Conservation (phyloP, 805 yeast species). For the Yamadazyma laniorum region DNA sequence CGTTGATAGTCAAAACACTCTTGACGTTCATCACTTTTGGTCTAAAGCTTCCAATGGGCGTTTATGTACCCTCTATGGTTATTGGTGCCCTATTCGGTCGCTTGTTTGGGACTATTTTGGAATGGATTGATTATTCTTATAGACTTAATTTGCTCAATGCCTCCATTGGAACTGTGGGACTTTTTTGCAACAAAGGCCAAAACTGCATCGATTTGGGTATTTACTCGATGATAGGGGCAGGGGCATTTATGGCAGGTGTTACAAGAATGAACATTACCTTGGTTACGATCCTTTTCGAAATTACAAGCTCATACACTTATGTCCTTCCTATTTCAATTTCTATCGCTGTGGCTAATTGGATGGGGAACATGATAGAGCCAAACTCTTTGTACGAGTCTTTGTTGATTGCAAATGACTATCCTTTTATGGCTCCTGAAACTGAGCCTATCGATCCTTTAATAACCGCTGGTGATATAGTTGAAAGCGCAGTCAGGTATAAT, state of each 20-base stretch:
- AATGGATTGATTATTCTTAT: slow-evolving; percentile 30
- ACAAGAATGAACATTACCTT: slow-evolving; percentile 55
- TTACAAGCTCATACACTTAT: slow-evolving; percentile 55
- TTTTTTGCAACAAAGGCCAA: slow-evolving; percentile 16
- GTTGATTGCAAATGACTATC: slow-evolving; percentile 48
- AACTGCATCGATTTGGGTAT: slow-evolving; percentile 47
- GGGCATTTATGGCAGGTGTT: slow-evolving; percentile 57
- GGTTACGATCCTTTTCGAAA: slow-evolving; percentile 51
- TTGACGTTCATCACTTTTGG: slow-evolving; percentile 57
- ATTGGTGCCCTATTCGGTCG: slow-evolving; percentile 61
- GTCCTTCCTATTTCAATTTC: slow-evolving; percentile 57
- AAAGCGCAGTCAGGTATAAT: slow-evolving; percentile 14
- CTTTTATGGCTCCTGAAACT: slow-evolving; percentile 47
- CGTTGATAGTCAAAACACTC: slow-evolving; percentile 43
- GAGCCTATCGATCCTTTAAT: slow-evolving; percentile 33
- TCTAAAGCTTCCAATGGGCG: slow-evolving; percentile 56
- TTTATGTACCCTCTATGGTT: slow-evolving; percentile 64
- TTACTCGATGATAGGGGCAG: slow-evolving; percentile 54
- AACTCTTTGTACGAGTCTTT: slow-evolving; percentile 50
- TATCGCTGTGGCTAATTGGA: slow-evolving; percentile 57
- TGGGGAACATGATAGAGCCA: slow-evolving; percentile 51
- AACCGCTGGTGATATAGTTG: slow-evolving; percentile 36
- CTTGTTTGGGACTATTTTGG: slow-evolving; percentile 43
- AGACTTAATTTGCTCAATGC: slow-evolving; percentile 4
- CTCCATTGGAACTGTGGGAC: slow-evolving; percentile 2